These are phyloP conservation scores for Helichrysum umbraculigerum DNA, from an alignment of 129 eudicot genomes.

Conservation along the genomic window DNA sequence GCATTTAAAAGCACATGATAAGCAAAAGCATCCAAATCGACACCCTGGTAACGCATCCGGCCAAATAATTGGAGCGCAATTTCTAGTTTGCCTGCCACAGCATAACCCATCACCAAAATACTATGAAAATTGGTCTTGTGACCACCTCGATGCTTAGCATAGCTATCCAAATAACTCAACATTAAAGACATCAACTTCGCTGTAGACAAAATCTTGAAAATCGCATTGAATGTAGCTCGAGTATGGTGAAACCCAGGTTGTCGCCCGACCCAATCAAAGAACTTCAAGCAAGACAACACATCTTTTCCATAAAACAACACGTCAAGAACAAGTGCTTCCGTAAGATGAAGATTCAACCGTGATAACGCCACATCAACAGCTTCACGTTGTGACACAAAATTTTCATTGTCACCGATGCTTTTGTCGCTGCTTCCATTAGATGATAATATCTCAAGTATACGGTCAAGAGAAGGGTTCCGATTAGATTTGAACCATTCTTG, in stretches of 20 bases:
- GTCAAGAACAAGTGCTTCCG: slow-evolving; percentile 63
- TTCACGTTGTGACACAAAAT: slow-evolving; percentile 8
- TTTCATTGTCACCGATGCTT: slow-evolving; percentile 18
- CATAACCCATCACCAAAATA: slow-evolving; percentile 77
- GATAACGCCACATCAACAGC: slow-evolving; percentile 42
- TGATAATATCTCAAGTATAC: slow-evolving; percentile 48
- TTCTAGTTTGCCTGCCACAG: slow-evolving; percentile 74
- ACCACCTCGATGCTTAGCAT: slow-evolving; percentile 17
- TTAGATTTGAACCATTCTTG: slow-evolving; percentile 62
- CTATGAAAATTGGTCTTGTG: slow-evolving; percentile 43
- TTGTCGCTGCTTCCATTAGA: slow-evolving; percentile 11
- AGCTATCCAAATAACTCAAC: slow-evolving; percentile 54
- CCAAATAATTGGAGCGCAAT: slow-evolving; percentile 68
- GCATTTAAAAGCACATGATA: slow-evolving; percentile 79
- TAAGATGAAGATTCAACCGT: slow-evolving; percentile 40
- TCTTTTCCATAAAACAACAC: slow-evolving; percentile 59
- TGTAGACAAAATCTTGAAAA: slow-evolving; percentile 56
- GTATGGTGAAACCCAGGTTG: slow-evolving; percentile 76
- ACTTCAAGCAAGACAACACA: slow-evolving; percentile 62
- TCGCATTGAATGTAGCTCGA: slow-evolving; percentile 57
- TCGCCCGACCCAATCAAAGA: slow-evolving; percentile 95
- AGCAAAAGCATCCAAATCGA: slow-evolving; percentile 57
- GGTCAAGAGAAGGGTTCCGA: slow-evolving; percentile 45
- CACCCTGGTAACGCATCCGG: slow-evolving; percentile 72
- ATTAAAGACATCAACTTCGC: slow-evolving; percentile 53